phyloP scores from a whole-genome alignment of 768 basidiomycete species.

The Lentinula detonsa region DNA sequence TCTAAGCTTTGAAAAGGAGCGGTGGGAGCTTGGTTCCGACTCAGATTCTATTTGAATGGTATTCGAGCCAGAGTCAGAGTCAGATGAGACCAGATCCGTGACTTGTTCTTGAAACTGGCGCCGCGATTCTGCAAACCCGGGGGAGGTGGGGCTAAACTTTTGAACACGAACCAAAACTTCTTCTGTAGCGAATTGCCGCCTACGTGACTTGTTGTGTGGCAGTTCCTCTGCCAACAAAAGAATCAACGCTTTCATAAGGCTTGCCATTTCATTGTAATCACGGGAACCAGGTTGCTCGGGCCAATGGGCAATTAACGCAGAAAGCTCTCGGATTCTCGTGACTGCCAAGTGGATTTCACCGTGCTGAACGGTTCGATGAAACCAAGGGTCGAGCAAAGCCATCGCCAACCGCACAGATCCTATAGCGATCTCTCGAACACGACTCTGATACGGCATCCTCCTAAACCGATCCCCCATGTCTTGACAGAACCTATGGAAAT shows the following conservation, averaged over 20 bases:
- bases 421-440: conserved; percentile 59
- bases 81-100: not conserved
- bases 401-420: conserved; percentile 65
- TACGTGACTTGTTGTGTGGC: conserved; percentile 38
- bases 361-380: conserved; percentile 42
- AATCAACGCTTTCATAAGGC: conserved; percentile 52
- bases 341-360: conserved; percentile 15
- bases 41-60: not conserved
- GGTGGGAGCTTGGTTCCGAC: conserved; percentile 9
- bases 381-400: conserved; percentile 65
- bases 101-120: not conserved
- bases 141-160: conserved; percentile 17
- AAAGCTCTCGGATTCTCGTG: conserved; percentile 32
- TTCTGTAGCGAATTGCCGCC: conserved; percentile 22
- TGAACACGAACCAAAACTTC: conserved; percentile 40
- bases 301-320: conserved; percentile 55
- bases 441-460: conserved; percentile 44
- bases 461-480: conserved; percentile 62
- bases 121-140: not conserved
- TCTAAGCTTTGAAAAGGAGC: conserved; percentile 4
- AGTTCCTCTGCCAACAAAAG: conserved; percentile 63
- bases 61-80: not conserved
- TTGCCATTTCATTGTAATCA: conserved; percentile 57
- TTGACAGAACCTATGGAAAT: conserved; percentile 66
- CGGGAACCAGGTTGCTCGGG: conserved; percentile 63